These are phyloP conservation scores for Metschnikowia baotianmanensis DNA, from an alignment of 805 yeast species.

Conservation along the genomic window DNA sequence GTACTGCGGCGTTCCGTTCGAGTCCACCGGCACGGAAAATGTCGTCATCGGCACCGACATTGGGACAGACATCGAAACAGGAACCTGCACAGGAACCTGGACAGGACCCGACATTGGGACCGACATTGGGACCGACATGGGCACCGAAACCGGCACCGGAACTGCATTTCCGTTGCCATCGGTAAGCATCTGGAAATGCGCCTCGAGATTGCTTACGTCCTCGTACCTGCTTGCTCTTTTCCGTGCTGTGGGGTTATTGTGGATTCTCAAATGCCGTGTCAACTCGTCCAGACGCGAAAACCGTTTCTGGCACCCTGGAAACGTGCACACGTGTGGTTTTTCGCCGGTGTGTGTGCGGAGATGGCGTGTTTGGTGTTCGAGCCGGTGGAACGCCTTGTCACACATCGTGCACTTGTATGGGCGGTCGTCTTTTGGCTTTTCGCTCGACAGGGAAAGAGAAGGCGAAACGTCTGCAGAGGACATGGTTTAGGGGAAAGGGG, in stretches of 20 bases:
- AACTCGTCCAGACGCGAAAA: slow-evolving; percentile 82
- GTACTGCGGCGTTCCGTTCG: slow-evolving; percentile 31
- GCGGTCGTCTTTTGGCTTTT: slow-evolving; percentile 34
- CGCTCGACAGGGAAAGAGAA: too few species aligned
- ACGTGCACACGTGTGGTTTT: slow-evolving; percentile 82
- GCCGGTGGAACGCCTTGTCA: slow-evolving; percentile 79
- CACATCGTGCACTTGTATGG: slow-evolving; percentile 87
- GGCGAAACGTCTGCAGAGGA: too few species aligned
- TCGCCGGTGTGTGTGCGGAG: slow-evolving; percentile 93
- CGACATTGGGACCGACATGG: too few species aligned
- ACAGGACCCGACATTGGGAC: too few species aligned
- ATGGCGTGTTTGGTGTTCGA: slow-evolving; percentile 90
- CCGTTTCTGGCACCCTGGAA: slow-evolving; percentile 78
- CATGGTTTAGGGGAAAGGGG: too few species aligned
- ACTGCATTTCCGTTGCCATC: slow-evolving; percentile 7
- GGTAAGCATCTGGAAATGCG: slow-evolving; percentile 4
- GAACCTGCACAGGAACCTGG: too few species aligned
- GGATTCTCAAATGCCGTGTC: slow-evolving; percentile 82
- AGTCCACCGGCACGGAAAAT: slow-evolving; percentile 31
- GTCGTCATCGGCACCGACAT: slow-evolving; percentile 15
- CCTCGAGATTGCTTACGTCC: slow-evolving; percentile 7
- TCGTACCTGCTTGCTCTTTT: slow-evolving; percentile 12
- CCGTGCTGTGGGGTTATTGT: slow-evolving; percentile 49
- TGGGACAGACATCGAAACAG: too few species aligned
- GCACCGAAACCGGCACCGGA: slow-evolving; percentile 8